Percentiles rank a stretch among this genome's conserved stretches.
Conservation (phyloP, 2,329 filamentous ascomycete species). For the Gaeumannomyces sp. region DNA sequence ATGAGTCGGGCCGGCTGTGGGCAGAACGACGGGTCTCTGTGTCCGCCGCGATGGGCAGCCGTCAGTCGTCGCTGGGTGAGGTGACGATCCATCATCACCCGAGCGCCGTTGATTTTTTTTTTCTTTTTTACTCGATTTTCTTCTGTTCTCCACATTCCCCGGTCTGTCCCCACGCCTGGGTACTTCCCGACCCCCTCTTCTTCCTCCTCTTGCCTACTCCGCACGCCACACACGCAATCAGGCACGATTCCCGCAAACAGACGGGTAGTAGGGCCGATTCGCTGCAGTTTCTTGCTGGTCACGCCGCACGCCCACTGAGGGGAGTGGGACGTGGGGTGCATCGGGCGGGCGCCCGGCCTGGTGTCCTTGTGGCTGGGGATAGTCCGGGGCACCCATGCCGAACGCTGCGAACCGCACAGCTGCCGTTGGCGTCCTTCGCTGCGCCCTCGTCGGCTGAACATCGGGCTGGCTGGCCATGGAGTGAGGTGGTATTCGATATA, state of each 20-base stretch:
- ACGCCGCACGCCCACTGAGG: background rate
- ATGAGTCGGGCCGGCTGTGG: too few species aligned
- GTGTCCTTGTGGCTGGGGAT: background rate
- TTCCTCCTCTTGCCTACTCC: background rate
- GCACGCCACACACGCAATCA: background rate
- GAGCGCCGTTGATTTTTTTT: too few species aligned
- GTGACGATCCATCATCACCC: too few species aligned
- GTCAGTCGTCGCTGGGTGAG: too few species aligned
- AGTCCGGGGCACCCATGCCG: background rate
- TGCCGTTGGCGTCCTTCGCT: too few species aligned
- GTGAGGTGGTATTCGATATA: too few species aligned
- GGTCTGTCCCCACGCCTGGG: too few species aligned
- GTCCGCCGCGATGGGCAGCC: too few species aligned
- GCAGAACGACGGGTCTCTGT: too few species aligned
- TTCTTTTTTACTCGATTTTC: too few species aligned
- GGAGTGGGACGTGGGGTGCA: background rate
- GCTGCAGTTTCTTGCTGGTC: background rate
- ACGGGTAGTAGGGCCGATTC: background rate
- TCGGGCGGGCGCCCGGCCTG: background rate
- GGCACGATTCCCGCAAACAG: background rate
- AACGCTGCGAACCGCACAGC: background rate
- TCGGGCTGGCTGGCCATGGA: background rate
- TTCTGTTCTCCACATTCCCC: background rate
- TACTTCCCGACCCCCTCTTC: too few species aligned
- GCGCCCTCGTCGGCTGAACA: background rate